Evolutionary conservation across 306 rosid genomes (phyloP).

Genomic region (Malus orientalis): DNA sequence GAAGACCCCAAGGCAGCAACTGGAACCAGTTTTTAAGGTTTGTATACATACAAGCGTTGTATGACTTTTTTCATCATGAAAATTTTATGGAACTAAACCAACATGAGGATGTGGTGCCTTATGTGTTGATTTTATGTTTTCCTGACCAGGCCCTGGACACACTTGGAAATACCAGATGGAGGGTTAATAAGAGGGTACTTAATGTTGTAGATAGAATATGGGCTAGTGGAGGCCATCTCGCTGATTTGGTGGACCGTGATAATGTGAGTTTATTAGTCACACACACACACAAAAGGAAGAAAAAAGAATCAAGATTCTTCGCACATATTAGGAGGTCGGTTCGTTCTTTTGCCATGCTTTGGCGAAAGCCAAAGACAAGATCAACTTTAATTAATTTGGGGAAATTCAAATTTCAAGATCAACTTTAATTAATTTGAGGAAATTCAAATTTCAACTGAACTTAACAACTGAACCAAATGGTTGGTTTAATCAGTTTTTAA

Average conservation of each 20-base stretch:
- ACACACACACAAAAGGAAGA: background rate
- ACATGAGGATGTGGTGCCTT: background rate
- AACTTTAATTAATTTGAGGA: background rate
- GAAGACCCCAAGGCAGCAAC: slow-evolving; percentile 58
- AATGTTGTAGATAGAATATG: slow-evolving; percentile 77
- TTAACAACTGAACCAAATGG: background rate
- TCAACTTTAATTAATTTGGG: background rate
- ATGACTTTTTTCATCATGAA: background rate
- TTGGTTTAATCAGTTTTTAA: background rate
- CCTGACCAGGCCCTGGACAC: slow-evolving; percentile 71
- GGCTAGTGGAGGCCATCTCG: slow-evolving; percentile 78
- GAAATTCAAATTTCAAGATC: background rate
- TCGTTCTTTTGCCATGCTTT: background rate
- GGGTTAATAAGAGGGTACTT: slow-evolving; percentile 68
- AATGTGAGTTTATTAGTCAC: slow-evolving; percentile 59
- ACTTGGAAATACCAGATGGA: slow-evolving; percentile 86
- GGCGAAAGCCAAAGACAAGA: background rate
- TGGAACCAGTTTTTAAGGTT: slow-evolving; percentile 72
- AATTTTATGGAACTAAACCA: background rate
- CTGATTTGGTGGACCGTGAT: slow-evolving; percentile 76
- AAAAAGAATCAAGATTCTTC: background rate
- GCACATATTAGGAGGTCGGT: background rate
- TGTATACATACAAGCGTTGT: slow-evolving; percentile 7
- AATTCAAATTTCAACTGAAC: background rate
- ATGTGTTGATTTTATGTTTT: background rate